Base-by-base conservation (phyloP, 2,329 filamentous ascomycete species). In the Orbilia ellipsospora region DNA sequence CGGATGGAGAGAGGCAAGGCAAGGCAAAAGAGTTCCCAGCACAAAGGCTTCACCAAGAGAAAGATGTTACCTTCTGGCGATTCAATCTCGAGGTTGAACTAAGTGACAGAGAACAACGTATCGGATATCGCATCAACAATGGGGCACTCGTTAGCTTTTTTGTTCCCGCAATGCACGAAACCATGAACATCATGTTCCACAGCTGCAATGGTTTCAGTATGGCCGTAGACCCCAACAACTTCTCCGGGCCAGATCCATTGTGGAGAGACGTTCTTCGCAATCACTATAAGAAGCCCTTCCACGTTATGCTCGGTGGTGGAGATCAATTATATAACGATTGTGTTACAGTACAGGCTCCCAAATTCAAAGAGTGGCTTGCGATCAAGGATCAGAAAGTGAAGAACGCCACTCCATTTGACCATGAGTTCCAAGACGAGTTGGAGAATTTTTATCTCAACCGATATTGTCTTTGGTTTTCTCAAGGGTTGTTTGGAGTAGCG, bases 151-250 rank as follows among this genome's bases (percentile, higher is more conserved):
- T 92, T 62, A 92, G 91, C 0, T 99, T 99, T 82, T 99, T 95
- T 94, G 93, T 99, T 0, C 95, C 96, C 4, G 91, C 90, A 36
- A 88, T 86, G 59, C 90, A 89, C 15, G 87, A 96, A 81, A 88
- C 91, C 1, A 99, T 99, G 95, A 97, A 98, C 83, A 92, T 97
- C 81, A 97, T 98, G 93, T 99, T 97, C 84, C 88, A 98, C 84
- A 97, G 92, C 81, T 97, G 95, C 84, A 99, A 99, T 81, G 95
- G 96, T 1, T 99, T 99, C 84, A 94, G 92, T 79, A 82, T 90
- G 61, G 90, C 88, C 68, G 91, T 92, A 23, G 90, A 96, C 77
- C 84, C 93, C 0, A 87, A 96, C 80, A 86, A 90, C 54, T 90
- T 97, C 81, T 95, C 90, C 80, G 95, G 95, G 0, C 95, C 96